phyloP scores from a whole-genome alignment of 2,329 filamentous ascomycete genomes.

The Stachybotrys chlorohalonatus region DNA sequence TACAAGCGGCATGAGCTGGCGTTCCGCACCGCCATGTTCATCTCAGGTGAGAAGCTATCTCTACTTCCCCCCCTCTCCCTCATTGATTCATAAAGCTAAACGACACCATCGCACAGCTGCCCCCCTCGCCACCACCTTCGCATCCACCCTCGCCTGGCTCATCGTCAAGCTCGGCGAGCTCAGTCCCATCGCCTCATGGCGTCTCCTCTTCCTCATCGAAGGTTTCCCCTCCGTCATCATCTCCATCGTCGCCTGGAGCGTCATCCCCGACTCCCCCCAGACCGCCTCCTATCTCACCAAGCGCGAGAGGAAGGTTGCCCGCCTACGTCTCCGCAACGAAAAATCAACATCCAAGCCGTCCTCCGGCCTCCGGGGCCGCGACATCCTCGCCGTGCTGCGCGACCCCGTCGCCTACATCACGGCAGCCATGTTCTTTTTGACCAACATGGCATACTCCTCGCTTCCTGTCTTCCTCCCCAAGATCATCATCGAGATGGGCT shows the following conservation, averaged over 20 bases:
- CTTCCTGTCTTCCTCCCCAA: slow-evolving; percentile 83
- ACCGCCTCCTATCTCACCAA: slow-evolving; percentile 54
- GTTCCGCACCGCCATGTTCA: slow-evolving; percentile 75
- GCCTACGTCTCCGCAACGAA: slow-evolving; percentile 53
- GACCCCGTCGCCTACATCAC: slow-evolving; percentile 52
- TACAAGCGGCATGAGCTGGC: slow-evolving; percentile 65
- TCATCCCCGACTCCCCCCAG: slow-evolving; percentile 68
- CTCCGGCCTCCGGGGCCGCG: slow-evolving; percentile 40
- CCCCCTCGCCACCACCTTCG: slow-evolving; percentile 67
- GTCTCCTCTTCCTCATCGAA: slow-evolving; percentile 76
- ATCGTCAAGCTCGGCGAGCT: slow-evolving; percentile 61
- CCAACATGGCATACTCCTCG: slow-evolving; percentile 81
- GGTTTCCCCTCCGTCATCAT: slow-evolving; percentile 76
- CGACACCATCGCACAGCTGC: slow-evolving; percentile 44
- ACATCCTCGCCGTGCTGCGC: slow-evolving; percentile 39
- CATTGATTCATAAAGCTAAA: not conserved
- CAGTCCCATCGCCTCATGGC: slow-evolving; percentile 70
- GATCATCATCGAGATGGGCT: slow-evolving; percentile 69
- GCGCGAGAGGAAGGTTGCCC: slow-evolving; percentile 61
- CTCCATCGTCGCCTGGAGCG: slow-evolving; percentile 62
- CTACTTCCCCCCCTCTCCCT: slow-evolving; percentile 1
- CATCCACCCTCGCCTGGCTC: slow-evolving; percentile 68
- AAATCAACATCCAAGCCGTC: slow-evolving; percentile 17
- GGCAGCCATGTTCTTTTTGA: slow-evolving; percentile 75
- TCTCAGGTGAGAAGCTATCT: slow-evolving; percentile 47